A percentile compares a stretch with the other conserved stretches of the same genome.
These are phyloP conservation scores for Paxillus rubicundulus DNA, from an alignment of 768 basidiomycete species.

Conservation along the genomic window DNA sequence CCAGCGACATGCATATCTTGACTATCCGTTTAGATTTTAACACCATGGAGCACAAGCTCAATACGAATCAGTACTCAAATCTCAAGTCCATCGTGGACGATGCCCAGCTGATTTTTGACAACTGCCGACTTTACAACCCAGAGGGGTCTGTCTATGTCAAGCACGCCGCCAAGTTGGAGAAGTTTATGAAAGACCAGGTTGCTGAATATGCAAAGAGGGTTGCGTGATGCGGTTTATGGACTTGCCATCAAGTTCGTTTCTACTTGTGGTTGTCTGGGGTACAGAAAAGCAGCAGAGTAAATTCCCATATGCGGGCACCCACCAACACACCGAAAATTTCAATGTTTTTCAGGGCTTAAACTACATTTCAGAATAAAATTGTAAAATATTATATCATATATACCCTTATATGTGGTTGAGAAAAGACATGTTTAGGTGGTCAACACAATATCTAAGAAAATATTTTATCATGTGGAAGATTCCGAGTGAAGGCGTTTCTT, in stretches of 20 bases:
- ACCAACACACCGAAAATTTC: too few relatives aligned
- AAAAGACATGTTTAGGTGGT: too few relatives aligned
- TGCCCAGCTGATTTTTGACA: conserved; percentile 81
- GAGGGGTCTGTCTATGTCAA: conserved; percentile 77
- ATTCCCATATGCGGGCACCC: too few relatives aligned
- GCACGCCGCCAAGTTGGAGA: conserved; percentile 83
- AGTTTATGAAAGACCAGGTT: conserved; percentile 60
- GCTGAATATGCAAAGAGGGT: conserved; percentile 24
- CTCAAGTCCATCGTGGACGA: conserved; percentile 76
- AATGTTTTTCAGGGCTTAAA: too few relatives aligned
- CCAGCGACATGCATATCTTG: neutral
- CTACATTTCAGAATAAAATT: too few relatives aligned
- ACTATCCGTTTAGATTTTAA: conserved; percentile 57
- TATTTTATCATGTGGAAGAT: too few relatives aligned
- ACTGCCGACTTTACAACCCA: conserved; percentile 86
- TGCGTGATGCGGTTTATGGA: neutral
- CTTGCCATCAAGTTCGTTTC: neutral
- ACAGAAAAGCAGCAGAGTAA: too few relatives aligned
- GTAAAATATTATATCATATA: too few relatives aligned
- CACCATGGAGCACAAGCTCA: conserved; percentile 89
- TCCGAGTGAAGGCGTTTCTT: too few relatives aligned
- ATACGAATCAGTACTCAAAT: conserved; percentile 77
- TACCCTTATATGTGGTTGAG: too few relatives aligned
- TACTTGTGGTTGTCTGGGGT: neutral
- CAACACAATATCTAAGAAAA: too few relatives aligned